Base-by-base conservation (phyloP, 306 rosid species). In the Quercus agrifolia region DNA sequence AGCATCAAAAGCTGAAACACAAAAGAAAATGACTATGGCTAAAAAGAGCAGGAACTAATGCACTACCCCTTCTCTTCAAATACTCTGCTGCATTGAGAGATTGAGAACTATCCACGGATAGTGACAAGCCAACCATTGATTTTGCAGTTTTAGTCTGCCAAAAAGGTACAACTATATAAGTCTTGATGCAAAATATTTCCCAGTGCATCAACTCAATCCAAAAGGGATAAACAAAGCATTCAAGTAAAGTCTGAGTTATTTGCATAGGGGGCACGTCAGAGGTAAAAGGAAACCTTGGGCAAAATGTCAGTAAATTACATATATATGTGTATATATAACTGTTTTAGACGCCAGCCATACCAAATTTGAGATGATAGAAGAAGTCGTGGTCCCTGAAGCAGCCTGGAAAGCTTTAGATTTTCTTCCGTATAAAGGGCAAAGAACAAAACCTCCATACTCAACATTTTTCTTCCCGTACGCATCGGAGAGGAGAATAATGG, bases 371-470 rank as follows among this genome's bases (percentile, higher is more conserved):
- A 96, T 89, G 73, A 96, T 87, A 44, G 92, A 84, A 76, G 94
- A 91, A 74, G 72, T 91, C 63, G 99, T 77, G 59, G 93, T 89
- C 77, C 98, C 97, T 71, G 98, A 83, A 81, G 96, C 91, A 84
- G 97, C 97, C 86, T 91, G 97, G 78, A 96, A 93, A 80, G 98
- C 96, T 87, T 96, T 96, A 9, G 97, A 86, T 83, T 96, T 96
- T 78, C 99, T 90, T 87, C 99, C 98, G 57, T 96, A 96, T 35
- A 92, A 77, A 71, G 99, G 98, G 83, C 98, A 93, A 56, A 96
- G 92, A 87, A 96, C 85, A 86, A 96, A 96, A 55, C 99, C 91
- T 73, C 94, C 97, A 73, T 82, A 85, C 44, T 96, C 98, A 54
- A 86, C 74, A 74, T 73, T 92, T 88, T 87, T 91, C 85, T 88